phyloP scores from a whole-genome alignment of 495 filamentous ascomycete genomes.

The Penicillium argentinense region DNA sequence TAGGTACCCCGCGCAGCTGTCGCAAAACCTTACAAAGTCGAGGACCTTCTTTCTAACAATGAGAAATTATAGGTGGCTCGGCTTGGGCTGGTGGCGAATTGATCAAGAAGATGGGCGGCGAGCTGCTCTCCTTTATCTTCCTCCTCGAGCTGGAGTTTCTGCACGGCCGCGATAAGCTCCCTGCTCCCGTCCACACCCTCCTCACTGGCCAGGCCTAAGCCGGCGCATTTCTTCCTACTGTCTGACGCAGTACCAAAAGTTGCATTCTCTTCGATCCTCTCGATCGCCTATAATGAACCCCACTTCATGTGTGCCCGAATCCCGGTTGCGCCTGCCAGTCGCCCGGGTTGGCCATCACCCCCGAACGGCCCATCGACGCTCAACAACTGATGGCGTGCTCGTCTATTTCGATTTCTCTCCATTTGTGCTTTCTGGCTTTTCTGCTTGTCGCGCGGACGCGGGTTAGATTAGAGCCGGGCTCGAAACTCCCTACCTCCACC shows the following conservation, averaged over 20 bases:
- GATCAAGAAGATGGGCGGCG: slow-evolving; percentile 81
- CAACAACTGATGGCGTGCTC: too few relatives aligned
- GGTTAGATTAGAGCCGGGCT: slow-evolving; percentile 22
- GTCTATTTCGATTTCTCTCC: background rate
- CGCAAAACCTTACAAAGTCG: background rate
- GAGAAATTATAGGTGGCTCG: slow-evolving; percentile 68
- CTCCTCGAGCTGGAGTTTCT: slow-evolving; percentile 95
- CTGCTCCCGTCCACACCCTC: slow-evolving; percentile 81
- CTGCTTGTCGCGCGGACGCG: too few relatives aligned
- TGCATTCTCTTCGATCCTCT: slow-evolving; percentile 4
- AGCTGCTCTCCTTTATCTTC: slow-evolving; percentile 85
- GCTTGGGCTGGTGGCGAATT: slow-evolving; percentile 84
- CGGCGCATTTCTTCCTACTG: background rate
- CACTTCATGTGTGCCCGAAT: too few relatives aligned
- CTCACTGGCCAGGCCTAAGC: slow-evolving; percentile 58
- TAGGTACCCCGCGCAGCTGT: slow-evolving; percentile 39
- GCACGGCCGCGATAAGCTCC: slow-evolving; percentile 85
- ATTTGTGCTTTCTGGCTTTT: background rate
- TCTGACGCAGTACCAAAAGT: too few relatives aligned
- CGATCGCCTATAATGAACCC: slow-evolving; percentile 11
- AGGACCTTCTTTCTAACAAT: background rate
- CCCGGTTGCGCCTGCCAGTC: slow-evolving; percentile 1
- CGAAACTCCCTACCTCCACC: too few relatives aligned
- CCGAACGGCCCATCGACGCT: too few relatives aligned
- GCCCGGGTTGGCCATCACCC: slow-evolving; percentile 8